Conservation (phyloP, 345 rosid genomes). For the Gossypium arboreum region DNA sequence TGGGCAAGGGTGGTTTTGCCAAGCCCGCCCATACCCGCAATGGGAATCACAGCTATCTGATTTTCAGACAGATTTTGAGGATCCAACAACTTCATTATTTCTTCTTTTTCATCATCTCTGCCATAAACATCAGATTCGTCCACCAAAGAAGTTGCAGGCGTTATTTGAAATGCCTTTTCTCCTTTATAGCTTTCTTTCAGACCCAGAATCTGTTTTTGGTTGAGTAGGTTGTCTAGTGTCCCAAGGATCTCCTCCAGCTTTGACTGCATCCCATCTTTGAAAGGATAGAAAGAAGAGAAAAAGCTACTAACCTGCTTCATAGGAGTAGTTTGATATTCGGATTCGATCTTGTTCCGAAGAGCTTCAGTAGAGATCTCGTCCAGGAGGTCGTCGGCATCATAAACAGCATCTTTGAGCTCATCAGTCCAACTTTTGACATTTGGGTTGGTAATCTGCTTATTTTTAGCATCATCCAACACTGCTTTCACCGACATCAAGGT, state of each 20-base stretch:
- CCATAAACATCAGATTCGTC: conserved; percentile 7
- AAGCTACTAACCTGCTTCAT: not conserved
- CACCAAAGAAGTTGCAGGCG: conserved; percentile 20
- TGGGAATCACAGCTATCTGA: conserved; percentile 8
- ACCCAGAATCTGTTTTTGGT: conserved; percentile 9
- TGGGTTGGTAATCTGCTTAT: no score
- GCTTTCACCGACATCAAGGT: no score
- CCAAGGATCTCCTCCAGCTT: not conserved
- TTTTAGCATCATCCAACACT: no score
- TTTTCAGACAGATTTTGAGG: not conserved
- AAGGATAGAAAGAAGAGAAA: not conserved
- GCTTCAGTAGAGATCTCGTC: no score
- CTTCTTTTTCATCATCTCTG: not conserved
- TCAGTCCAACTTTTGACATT: no score
- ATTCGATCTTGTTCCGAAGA: not conserved
- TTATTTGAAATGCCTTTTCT: not conserved
- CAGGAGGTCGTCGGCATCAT: no score
- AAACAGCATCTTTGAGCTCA: no score
- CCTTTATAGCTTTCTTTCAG: conserved; percentile 7
- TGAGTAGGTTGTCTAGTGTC: not conserved
- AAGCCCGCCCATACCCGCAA: conserved; percentile 9
- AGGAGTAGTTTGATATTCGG: not conserved
- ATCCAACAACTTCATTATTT: not conserved
- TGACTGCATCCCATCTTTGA: not conserved
- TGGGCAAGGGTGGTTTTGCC: conserved; percentile 6